Evolutionary conservation across 176 grass and related monocot species (phyloP).

Genomic region (Zoysia pacifica): DNA sequence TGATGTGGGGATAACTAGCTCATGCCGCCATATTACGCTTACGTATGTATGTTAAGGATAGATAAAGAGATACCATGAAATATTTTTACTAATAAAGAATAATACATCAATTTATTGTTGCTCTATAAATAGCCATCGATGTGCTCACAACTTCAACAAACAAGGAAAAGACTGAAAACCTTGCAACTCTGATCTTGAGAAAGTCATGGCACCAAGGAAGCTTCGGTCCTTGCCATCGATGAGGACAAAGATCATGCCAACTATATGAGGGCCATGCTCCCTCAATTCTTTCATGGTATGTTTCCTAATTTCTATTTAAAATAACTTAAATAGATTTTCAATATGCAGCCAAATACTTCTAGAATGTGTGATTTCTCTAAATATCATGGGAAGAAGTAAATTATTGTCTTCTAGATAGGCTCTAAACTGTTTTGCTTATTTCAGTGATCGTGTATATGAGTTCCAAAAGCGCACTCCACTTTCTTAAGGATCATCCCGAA

Average conservation of each 20-base stretch:
- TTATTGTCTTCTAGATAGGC: neutral
- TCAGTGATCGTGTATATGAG: conserved; percentile 2
- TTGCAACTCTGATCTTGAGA: neutral
- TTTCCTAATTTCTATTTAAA: neutral
- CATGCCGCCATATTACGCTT: too few relatives aligned
- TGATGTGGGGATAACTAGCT: neutral
- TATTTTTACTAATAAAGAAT: too few relatives aligned
- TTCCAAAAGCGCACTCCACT: neutral
- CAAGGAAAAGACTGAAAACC: neutral
- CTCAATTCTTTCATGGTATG: neutral
- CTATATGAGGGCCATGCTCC: conserved; percentile 11
- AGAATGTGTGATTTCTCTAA: neutral
- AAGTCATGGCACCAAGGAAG: neutral
- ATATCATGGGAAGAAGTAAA: neutral
- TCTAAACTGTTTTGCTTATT: neutral
- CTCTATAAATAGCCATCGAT: conserved; percentile 19
- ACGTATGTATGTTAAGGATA: too few relatives aligned
- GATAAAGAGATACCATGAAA: neutral
- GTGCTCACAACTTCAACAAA: neutral
- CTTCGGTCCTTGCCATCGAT: conserved; percentile 13
- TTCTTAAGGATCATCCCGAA: conserved; percentile 10
- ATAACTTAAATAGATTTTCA: neutral
- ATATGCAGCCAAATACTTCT: neutral
- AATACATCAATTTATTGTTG: neutral
- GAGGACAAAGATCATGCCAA: neutral